Evolutionary conservation across 257 asterid genomes (phyloP), one percentile per base, ranked within the genome.

Genomic region (Solanum ossicruentum): DNA sequence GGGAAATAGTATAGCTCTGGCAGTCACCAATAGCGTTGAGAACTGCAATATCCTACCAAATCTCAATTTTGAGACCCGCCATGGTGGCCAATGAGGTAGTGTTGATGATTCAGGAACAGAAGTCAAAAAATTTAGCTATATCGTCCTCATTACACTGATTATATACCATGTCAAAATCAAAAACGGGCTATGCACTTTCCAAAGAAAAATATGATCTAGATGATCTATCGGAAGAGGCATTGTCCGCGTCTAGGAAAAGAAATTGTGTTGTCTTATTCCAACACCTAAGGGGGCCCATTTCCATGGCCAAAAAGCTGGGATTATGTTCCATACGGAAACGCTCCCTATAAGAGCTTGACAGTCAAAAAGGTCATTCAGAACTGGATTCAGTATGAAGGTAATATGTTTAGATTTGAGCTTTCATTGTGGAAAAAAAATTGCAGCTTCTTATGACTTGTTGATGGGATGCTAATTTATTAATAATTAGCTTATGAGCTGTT

Each of bases 261-360:
- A 94, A 92, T 90, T 95, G 84, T 95, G 84, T 84, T 95, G 99
- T 89, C 97, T 94, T 58, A 90, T 95, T 83, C 98, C 98, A 36
- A 97, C 99, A 81, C 99, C 99, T 47, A 86, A 93, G 80, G 98
- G 99, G 84, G 94, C 63, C 99, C 97, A 12, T 94, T 95, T 87
- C 89, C 92, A n/a, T 94, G 99, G 99, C 99, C 99, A 13, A 95
- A 94, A 85, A 94, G 98, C 72, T 95, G 97, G 54, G 99, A 95
- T 85, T 95, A 93, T 84, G 99, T 94, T 81, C 98, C 99, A n/a
- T 94, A 89, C 87, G 96, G 97, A 66, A 95, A 95, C 86, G 98
- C 97, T 20, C 98, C 98, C 0, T 95, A 95, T 86, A 95, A 95
- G 86, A 93, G 98, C 88, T 89, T 95, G 93, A 94, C 98, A 0